phyloP scores from a whole-genome alignment of 1,284 basidiomycete species.

The Ganoderma lucidum region DNA sequence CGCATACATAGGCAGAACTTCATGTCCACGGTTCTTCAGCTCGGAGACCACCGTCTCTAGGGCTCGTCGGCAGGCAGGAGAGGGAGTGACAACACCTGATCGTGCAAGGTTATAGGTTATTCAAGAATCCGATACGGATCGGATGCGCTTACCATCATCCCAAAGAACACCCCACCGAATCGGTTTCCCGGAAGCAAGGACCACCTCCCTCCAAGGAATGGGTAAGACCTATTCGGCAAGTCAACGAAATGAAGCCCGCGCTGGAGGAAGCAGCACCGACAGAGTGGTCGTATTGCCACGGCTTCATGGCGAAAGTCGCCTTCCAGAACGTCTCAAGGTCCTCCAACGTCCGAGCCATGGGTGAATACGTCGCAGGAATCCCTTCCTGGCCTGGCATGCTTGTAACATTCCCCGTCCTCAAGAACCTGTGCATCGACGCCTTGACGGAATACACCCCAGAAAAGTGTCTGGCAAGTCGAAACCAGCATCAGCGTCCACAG shows the following conservation, averaged over 20 bases:
- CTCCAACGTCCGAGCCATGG: constrained; percentile 43
- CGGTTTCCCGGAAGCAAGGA: constrained; percentile 46
- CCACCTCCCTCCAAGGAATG: constrained; percentile 62
- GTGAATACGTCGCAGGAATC: constrained; percentile 42
- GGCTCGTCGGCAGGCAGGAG: constrained; percentile 68
- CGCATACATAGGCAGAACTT: constrained; percentile 56
- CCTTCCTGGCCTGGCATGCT: constrained; percentile 65
- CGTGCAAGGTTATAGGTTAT: background rate
- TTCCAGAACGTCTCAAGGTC: constrained; percentile 44
- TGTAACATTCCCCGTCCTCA: constrained; percentile 55
- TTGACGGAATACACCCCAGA: constrained; percentile 44
- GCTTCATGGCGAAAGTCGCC: constrained; percentile 62
- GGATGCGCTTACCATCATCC: constrained; percentile 52
- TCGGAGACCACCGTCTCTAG: constrained; percentile 58
- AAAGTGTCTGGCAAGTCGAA: constrained; percentile 35
- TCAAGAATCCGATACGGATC: background rate
- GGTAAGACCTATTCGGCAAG: constrained; percentile 50
- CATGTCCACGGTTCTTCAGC: constrained; percentile 57
- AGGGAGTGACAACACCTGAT: constrained; percentile 54
- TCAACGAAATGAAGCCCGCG: background rate
- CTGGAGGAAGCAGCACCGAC: constrained; percentile 40
- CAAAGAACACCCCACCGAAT: constrained; percentile 63
- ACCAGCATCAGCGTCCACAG: background rate
- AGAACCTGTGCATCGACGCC: constrained; percentile 54
- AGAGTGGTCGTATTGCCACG: constrained; percentile 68